Evolutionary conservation across 371 early-diverging fungal genomes (phyloP), one percentile per base, ranked within the genome.

Genomic region (Apophysomyces ossiformis): DNA sequence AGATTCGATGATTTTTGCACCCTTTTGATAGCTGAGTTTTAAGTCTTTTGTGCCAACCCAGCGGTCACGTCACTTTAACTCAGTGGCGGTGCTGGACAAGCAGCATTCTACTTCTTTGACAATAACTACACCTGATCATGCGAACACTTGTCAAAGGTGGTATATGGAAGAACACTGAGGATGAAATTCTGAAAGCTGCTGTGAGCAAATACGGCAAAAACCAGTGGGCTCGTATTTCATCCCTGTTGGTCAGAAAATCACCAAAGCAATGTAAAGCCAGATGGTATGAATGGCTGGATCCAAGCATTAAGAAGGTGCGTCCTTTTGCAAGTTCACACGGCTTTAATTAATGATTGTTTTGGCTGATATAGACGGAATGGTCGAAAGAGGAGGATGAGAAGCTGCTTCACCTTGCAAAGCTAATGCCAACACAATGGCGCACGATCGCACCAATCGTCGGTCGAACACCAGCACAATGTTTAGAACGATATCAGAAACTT

Each of bases 361-460:
- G 38, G 45, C 41, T 50, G 21, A 43, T 62, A 7, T 76, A 88
- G 89, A 97, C 97, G 15, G 99, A 98, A 81, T 98, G 99, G 98
- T 92, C 96, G 21, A 94, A 92, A 72, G 98, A 97, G 67, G 98
- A 98, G 76, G 98, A 99, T 75, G 98, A 99, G 72, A 97, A 97
- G 76, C 81, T 98, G 21, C 75, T 99, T 45, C 98, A 99, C 80
- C 84, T 98, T 61, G 99, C 98, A 16, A 97, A 98, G 78, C 79
- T 98, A 37, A 96, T 99, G 97, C 98, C 98, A n/a, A 97, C 97
- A 1, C 99, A 99, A 75, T 99, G 99, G 99, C 87, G 98, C 59
- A 99, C 99, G 1, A 97, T 98, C 69, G 97, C 99, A 4, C 97
- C 98, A 8, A 95, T 98, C 58, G 97, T 99, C 36, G 99, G 98